These are phyloP conservation scores for Zea mays DNA, from an alignment of 176 grass and related monocot genomes.

Conservation along the genomic window DNA sequence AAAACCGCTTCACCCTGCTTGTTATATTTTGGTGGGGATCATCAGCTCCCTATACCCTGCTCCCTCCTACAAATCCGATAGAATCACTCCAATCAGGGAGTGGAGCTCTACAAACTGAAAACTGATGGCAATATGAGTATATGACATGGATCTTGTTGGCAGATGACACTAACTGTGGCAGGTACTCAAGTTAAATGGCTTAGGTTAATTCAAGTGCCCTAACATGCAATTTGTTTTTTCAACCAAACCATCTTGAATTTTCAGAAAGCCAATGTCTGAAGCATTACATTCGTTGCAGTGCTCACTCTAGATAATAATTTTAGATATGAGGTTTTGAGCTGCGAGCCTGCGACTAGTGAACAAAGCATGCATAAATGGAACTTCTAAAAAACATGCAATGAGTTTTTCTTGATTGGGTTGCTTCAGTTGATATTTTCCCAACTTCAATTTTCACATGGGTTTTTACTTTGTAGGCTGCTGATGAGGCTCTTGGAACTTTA, in stretches of 20 bases:
- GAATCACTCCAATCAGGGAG: too few relatives aligned
- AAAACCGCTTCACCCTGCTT: too few relatives aligned
- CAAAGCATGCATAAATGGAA: not conserved
- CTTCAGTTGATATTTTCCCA: slow-evolving; percentile 3
- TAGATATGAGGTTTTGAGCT: slow-evolving; percentile 17
- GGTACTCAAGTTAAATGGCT: not conserved
- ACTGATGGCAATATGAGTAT: not conserved
- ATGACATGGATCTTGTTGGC: not conserved
- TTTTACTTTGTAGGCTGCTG: slow-evolving; percentile 71
- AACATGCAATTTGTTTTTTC: slow-evolving; percentile 3
- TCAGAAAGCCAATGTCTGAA: slow-evolving; percentile 21
- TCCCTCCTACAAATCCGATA: too few relatives aligned
- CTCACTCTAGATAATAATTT: not conserved
- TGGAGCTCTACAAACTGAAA: not conserved
- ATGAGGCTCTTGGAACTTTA: slow-evolving; percentile 85
- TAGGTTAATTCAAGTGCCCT: not conserved
- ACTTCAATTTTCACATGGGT: slow-evolving; percentile 29
- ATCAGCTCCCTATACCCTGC: too few relatives aligned
- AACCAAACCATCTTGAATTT: slow-evolving; percentile 23
- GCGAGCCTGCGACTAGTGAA: slow-evolving; percentile 9
- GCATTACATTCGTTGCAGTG: slow-evolving; percentile 13
- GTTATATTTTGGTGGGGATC: too few relatives aligned
- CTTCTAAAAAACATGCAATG: slow-evolving; percentile 11
- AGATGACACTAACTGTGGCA: not conserved
- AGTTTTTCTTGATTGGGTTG: slow-evolving; percentile 13